phyloP scores from a whole-genome alignment of 139 green algal genomes.

The Micractinium sp. region DNA sequence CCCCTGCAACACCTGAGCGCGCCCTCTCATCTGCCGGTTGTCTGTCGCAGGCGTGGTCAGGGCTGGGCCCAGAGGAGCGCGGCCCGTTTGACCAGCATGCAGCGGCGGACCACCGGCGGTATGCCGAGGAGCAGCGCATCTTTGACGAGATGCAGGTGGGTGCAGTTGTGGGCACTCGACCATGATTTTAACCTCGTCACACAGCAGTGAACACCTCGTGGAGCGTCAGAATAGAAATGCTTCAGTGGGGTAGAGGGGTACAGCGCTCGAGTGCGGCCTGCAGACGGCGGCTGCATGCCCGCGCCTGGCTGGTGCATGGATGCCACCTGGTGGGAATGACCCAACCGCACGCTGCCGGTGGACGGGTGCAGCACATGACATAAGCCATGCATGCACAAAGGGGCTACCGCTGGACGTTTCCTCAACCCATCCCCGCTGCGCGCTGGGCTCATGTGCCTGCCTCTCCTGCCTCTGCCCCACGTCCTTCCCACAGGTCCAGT shows the following conservation, averaged over 20 bases:
- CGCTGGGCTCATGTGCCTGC: not conserved
- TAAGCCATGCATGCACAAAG: no score
- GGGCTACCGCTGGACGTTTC: not conserved
- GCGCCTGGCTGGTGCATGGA: no score
- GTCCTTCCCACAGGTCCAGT: not conserved
- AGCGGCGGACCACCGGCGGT: slow-evolving; percentile 16
- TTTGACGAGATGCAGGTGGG: slow-evolving; percentile 42
- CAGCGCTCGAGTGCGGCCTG: no score
- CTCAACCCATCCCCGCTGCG: not conserved
- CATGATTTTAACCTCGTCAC: no score
- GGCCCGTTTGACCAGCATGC: slow-evolving; percentile 25
- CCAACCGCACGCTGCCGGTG: no score
- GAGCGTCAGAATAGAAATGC: no score
- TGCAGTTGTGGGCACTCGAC: not conserved
- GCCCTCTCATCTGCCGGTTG: not conserved
- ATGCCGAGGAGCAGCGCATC: slow-evolving; percentile 26
- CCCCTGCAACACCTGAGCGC: no score
- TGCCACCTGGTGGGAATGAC: no score
- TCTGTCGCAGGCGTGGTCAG: not conserved
- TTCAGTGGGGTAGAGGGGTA: not conserved
- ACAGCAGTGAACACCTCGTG: no score
- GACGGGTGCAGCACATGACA: no score
- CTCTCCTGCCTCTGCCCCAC: not conserved
- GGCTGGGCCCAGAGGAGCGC: not conserved
- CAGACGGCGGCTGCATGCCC: no score